A percentile compares a stretch with the other conserved stretches of the same genome.
phyloP scores from a whole-genome alignment of 805 yeast genomes.

The Blastobotrys robertii region DNA sequence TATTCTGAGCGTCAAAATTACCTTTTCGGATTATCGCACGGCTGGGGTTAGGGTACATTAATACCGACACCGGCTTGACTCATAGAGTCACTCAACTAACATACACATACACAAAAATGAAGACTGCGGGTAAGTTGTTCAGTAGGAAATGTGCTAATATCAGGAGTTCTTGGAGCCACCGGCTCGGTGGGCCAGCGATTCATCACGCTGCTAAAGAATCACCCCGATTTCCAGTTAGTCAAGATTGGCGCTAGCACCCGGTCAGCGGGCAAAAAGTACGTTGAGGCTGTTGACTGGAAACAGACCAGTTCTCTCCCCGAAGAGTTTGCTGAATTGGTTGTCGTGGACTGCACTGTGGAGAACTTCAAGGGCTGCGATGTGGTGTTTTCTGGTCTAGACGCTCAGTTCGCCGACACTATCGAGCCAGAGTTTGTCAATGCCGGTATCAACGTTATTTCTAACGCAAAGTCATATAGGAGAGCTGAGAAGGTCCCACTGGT shows the following conservation, averaged over 20 bases:
- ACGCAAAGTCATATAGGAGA: constrained; percentile 94
- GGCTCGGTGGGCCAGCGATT: constrained; percentile 98
- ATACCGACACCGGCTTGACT: no score
- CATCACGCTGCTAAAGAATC: constrained; percentile 70
- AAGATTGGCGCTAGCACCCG: constrained; percentile 89
- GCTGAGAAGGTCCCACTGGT: constrained; percentile 79
- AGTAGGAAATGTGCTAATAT: background rate
- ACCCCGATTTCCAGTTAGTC: constrained; percentile 79
- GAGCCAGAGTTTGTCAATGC: constrained; percentile 75
- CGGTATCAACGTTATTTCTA: constrained; percentile 80
- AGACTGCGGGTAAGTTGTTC: background rate
- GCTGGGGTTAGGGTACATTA: no score
- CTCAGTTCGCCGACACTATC: constrained; percentile 86
- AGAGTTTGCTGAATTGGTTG: constrained; percentile 49
- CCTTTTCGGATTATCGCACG: no score
- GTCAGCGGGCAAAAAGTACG: constrained; percentile 84
- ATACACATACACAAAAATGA: constrained; percentile 1
- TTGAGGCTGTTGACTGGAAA: constrained; percentile 87
- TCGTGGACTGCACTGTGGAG: constrained; percentile 67
- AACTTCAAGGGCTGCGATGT: constrained; percentile 83
- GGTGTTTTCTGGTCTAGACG: constrained; percentile 89
- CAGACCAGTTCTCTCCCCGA: constrained; percentile 79
- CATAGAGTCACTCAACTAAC: no score
- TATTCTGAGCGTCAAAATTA: no score
- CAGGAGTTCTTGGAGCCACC: constrained; percentile 94